These are phyloP conservation scores for Porcisia deanei DNA, from an alignment of 208 protist species.

Conservation along the genomic window DNA sequence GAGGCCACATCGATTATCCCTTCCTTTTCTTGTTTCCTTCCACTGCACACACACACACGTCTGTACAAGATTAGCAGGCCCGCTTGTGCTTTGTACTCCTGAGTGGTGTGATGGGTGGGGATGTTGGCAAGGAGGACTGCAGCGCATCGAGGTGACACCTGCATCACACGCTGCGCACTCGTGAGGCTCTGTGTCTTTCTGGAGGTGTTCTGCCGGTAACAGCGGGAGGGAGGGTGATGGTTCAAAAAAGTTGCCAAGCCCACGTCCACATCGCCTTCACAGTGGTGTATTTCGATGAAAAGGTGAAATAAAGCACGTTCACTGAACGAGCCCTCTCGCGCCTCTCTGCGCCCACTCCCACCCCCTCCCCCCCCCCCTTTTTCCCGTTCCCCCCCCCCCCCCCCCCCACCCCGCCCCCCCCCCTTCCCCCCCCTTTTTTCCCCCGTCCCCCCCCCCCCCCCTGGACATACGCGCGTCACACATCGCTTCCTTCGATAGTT, in stretches of 20 bases:
- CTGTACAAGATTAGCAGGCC: not conserved
- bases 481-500: not conserved
- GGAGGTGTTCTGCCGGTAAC: not conserved
- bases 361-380: not conserved
- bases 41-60: not conserved
- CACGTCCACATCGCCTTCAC: not conserved
- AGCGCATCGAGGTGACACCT: not conserved
- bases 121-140: not conserved
- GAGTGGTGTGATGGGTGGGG: not conserved
- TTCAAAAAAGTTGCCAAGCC: too few relatives aligned
- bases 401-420: too few relatives aligned
- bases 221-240: not conserved
- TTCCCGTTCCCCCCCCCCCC: too few relatives aligned
- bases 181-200: not conserved
- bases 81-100: not conserved
- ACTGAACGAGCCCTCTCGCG: not conserved
- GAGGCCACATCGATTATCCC: not conserved
- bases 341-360: not conserved
- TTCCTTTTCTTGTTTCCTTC: not conserved
- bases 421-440: not conserved
- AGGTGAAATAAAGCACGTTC: not conserved
- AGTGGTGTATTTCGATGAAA: too few relatives aligned
- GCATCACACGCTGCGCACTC: not conserved
- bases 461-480: not conserved
- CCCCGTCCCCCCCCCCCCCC: too few relatives aligned